Conservation (phyloP, 805 yeast genomes). For the Wickerhamiella cacticola region DNA sequence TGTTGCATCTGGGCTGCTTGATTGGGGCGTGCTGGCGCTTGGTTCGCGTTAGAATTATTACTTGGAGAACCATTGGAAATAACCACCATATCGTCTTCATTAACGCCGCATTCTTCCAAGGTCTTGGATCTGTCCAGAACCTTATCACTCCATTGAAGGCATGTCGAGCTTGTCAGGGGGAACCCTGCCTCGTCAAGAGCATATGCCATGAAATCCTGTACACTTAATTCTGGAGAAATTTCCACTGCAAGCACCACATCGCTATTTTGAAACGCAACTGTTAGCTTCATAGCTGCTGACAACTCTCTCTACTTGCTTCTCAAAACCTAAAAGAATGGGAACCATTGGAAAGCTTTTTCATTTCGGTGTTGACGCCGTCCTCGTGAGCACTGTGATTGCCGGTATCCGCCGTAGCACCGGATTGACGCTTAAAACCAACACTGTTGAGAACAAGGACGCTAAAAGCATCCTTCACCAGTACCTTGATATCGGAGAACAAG, state of each 20-base stretch:
- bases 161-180: slow-evolving; percentile 35
- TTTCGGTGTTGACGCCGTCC: slow-evolving; percentile 61
- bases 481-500: slow-evolving; percentile 73
- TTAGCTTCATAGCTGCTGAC: slow-evolving; percentile 35
- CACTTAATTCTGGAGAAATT: slow-evolving; percentile 48
- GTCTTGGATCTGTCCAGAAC: slow-evolving; percentile 25
- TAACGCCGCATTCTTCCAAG: slow-evolving; percentile 38
- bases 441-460: slow-evolving; percentile 39
- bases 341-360: slow-evolving; percentile 56
- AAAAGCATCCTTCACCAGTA: slow-evolving; percentile 42
- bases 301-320: too few relatives aligned
- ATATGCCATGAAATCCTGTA: slow-evolving; percentile 61
- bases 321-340: slow-evolving; percentile 21
- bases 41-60: not conserved
- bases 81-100: slow-evolving; percentile 45
- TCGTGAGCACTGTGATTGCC: slow-evolving; percentile 71
- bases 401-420: slow-evolving; percentile 82
- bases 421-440: slow-evolving; percentile 40
- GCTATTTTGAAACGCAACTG: slow-evolving; percentile 39
- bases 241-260: slow-evolving; percentile 47
- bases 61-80: slow-evolving; percentile 10
- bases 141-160: slow-evolving; percentile 4
- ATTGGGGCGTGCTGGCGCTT: not conserved
- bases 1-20: not conserved
- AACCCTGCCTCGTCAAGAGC: slow-evolving; percentile 58